phyloP scores from a whole-genome alignment of 176 grass and related monocot genomes.

The Cocos nucifera region DNA sequence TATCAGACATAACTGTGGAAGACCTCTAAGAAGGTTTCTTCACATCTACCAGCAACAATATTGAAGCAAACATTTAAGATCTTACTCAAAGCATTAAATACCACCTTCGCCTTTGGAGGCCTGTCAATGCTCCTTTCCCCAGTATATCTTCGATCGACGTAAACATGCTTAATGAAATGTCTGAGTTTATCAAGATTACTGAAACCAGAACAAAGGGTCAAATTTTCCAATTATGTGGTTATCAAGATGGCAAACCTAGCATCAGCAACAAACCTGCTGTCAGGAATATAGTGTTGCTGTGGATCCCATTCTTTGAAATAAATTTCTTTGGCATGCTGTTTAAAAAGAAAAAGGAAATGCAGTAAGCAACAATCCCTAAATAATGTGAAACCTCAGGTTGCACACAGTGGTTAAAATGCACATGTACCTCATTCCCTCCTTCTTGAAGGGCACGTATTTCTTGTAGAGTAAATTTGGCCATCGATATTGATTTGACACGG shows the following conservation, averaged over 20 bases:
- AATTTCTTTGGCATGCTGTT: constrained; percentile 43
- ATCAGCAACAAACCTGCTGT: constrained; percentile 42
- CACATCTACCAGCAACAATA: background rate
- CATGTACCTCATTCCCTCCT: constrained; percentile 46
- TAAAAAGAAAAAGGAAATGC: background rate
- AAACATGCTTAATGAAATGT: constrained; percentile 59
- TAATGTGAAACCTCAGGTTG: background rate
- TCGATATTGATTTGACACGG: constrained; percentile 63
- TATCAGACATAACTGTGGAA: no score
- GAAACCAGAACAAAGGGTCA: constrained; percentile 20
- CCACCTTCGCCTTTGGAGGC: constrained; percentile 36
- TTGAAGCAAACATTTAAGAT: constrained; percentile 5
- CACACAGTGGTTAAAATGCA: no score
- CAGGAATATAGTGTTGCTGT: constrained; percentile 30
- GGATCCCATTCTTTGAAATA: constrained; percentile 67
- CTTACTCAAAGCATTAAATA: constrained; percentile 7
- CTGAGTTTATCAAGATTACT: constrained; percentile 49
- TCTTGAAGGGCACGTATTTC: constrained; percentile 54
- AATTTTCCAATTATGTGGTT: constrained; percentile 13
- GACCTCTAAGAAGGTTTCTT: no score
- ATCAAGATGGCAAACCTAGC: constrained; percentile 12
- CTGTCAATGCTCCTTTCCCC: constrained; percentile 29
- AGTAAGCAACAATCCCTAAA: background rate
- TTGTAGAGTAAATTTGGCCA: constrained; percentile 56
- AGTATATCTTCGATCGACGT: constrained; percentile 40